Evolutionary conservation across 257 asterid species (phyloP).

Genomic region (Solanum medicagineum): DNA sequence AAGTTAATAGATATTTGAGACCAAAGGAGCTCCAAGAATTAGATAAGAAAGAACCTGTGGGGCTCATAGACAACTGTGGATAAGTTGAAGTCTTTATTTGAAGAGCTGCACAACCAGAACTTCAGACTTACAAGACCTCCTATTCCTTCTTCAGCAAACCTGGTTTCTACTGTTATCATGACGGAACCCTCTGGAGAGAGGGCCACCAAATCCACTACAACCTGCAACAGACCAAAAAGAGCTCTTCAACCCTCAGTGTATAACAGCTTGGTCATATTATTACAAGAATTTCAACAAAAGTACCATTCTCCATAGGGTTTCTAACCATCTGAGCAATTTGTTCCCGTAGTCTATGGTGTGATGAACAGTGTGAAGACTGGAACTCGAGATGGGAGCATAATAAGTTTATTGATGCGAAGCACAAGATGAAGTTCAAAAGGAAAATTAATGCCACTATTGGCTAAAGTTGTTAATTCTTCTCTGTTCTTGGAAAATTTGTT

Average conservation of each 20-base stretch:
- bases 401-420: neutral
- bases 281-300: neutral
- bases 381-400: neutral
- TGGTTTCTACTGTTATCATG: conserved; percentile 84
- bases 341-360: neutral
- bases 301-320: neutral
- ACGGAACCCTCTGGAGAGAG: conserved; percentile 74
- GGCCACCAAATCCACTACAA: conserved; percentile 70
- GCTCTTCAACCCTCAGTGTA: neutral
- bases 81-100: conserved; percentile 54
- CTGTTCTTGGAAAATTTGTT: neutral
- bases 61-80: conserved; percentile 94
- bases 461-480: neutral
- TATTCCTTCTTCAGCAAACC: conserved; percentile 88
- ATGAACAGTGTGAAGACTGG: neutral
- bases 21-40: neutral
- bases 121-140: conserved; percentile 81
- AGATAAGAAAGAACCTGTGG: conserved; percentile 52
- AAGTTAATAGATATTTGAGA: neutral
- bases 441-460: neutral
- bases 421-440: neutral
- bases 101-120: conserved; percentile 66
- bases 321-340: neutral
- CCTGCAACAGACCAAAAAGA: conserved; percentile 23
- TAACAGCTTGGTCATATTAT: neutral